Conservation (phyloP, 495 filamentous ascomycete genomes). For the Pseudoneurospora amorphoporcata region DNA sequence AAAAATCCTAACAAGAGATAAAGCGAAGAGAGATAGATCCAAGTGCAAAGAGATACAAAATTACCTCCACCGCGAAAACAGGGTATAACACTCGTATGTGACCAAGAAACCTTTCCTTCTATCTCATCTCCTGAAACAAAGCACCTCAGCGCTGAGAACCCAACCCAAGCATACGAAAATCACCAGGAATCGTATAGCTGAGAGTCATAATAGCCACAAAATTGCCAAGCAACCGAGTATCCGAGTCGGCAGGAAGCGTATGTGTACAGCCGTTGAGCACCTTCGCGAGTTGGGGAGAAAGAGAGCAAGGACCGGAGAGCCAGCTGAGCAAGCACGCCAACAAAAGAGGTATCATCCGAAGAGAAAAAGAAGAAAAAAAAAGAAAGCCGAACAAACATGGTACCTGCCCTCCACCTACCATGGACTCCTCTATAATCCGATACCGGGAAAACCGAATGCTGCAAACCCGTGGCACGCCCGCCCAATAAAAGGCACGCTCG, state of each 20-base stretch:
- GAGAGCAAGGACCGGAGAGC: background rate
- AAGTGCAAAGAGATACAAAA: background rate
- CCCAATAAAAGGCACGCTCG: conserved; percentile 12
- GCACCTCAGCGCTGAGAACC: background rate
- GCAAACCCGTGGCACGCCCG: conserved; percentile 6
- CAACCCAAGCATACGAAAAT: background rate
- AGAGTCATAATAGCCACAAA: background rate
- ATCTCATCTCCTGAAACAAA: background rate
- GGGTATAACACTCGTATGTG: background rate
- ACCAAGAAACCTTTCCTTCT: background rate
- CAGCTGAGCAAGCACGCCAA: background rate
- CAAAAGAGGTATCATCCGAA: conserved; percentile 12
- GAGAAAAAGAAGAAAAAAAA: conserved; percentile 1
- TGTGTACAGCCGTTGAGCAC: background rate
- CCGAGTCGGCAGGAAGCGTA: background rate
- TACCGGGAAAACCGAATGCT: conserved; percentile 8
- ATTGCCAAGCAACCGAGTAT: background rate
- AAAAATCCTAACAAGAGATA: background rate
- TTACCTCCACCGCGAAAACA: background rate
- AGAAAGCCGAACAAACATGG: background rate
- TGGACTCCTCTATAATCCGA: conserved; percentile 23
- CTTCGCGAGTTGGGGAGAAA: background rate
- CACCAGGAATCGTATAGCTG: background rate
- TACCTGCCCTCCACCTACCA: conserved; percentile 1
- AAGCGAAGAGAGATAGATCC: background rate